Conservation (phyloP, 768 basidiomycete genomes). For the Xerocomellus chrysenteron region DNA sequence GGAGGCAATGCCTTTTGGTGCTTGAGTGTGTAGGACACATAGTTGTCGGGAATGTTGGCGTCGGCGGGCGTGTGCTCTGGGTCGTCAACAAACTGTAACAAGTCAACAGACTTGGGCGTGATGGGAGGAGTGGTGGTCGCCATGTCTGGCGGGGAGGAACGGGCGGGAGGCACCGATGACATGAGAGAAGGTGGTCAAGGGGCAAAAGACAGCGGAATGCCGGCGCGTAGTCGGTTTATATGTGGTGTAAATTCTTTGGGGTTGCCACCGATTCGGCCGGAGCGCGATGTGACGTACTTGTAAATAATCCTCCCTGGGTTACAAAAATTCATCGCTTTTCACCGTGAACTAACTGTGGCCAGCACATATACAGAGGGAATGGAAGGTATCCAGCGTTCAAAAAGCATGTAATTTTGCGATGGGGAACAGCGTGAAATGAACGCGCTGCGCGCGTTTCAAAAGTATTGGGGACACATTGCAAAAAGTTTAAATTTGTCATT, state of each 20-base stretch:
- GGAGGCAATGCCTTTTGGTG: constrained; percentile 69
- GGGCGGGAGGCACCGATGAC: constrained; percentile 26
- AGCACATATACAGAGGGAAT: background rate
- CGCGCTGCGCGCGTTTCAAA: constrained; percentile 3
- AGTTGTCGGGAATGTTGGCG: constrained; percentile 75
- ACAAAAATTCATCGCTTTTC: background rate
- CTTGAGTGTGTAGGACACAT: constrained; percentile 72
- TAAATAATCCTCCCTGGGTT: background rate
- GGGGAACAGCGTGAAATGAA: background rate
- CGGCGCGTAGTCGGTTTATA: constrained; percentile 19
- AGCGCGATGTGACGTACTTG: too few relatives aligned
- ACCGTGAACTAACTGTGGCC: background rate
- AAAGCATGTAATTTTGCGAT: background rate
- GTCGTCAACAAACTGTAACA: constrained; percentile 21
- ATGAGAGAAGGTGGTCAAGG: constrained; percentile 27
- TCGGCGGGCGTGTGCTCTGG: constrained; percentile 42
- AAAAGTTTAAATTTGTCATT: background rate
- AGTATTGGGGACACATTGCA: constrained; percentile 18
- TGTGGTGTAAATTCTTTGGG: constrained; percentile 36
- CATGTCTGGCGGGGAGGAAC: constrained; percentile 17
- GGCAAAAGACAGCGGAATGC: constrained; percentile 11
- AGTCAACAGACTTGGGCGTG: constrained; percentile 2
- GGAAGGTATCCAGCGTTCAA: background rate
- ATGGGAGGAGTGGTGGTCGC: constrained; percentile 10
- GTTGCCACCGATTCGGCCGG: constrained; percentile 24